Evolutionary conservation across 31 red algal species (phyloP).

Genomic region (Endocladia muricata): DNA sequence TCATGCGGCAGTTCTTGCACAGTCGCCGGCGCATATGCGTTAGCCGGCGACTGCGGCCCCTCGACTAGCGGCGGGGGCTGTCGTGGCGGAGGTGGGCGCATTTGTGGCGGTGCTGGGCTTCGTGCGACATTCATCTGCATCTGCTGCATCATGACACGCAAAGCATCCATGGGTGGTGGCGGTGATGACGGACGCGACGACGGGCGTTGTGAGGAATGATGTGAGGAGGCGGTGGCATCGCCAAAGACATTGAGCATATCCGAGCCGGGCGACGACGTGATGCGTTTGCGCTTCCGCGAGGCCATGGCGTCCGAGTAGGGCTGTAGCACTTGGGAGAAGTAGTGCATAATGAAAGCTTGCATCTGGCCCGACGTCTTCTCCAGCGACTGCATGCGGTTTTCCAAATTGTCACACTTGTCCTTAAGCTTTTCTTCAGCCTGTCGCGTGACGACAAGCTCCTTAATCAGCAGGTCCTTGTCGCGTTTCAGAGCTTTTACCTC

Average conservation of each 20-base stretch:
- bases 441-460: constrained; percentile 83
- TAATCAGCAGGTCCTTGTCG: constrained; percentile 87
- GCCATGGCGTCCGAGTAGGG: constrained; percentile 70
- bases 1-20: constrained; percentile 55
- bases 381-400: constrained; percentile 65
- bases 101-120: constrained; percentile 4
- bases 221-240: constrained; percentile 10
- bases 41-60: background rate
- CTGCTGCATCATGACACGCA: constrained; percentile 69
- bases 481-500: constrained; percentile 80
- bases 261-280: constrained; percentile 21
- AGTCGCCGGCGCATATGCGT: constrained; percentile 45
- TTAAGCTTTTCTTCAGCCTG: constrained; percentile 79
- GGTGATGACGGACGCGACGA: background rate
- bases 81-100: background rate
- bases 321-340: constrained; percentile 83
- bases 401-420: constrained; percentile 65
- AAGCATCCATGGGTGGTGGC: constrained; percentile 28
- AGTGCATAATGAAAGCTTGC: constrained; percentile 90
- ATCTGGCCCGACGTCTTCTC: constrained; percentile 80
- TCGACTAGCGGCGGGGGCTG: background rate
- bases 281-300: constrained; percentile 72
- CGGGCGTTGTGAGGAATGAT: background rate
- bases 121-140: constrained; percentile 38
- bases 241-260: constrained; percentile 16